phyloP scores from a whole-genome alignment of 768 basidiomycete genomes.

The Amanita molliuscula region DNA sequence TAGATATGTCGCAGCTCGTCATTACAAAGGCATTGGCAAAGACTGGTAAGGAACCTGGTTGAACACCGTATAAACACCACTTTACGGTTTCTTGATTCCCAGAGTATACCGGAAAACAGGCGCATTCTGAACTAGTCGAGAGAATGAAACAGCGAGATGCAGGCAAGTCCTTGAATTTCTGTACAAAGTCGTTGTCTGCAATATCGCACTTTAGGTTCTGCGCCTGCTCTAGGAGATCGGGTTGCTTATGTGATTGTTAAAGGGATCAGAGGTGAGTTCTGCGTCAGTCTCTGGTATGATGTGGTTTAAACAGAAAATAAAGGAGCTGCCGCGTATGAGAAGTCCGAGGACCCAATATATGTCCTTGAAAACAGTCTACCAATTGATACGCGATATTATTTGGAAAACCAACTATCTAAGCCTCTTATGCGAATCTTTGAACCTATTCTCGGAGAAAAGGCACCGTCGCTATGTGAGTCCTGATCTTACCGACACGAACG shows the following conservation, averaged over 20 bases:
- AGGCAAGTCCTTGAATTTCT: slow-evolving; percentile 24
- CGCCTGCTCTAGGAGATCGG: slow-evolving; percentile 95
- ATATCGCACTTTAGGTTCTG: slow-evolving; percentile 52
- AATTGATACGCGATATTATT: slow-evolving; percentile 95
- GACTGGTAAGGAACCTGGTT: slow-evolving; percentile 38
- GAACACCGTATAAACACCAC: not conserved
- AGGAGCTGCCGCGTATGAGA: slow-evolving; percentile 97
- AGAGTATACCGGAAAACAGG: slow-evolving; percentile 95
- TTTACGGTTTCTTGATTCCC: slow-evolving; percentile 1
- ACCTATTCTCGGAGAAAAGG: slow-evolving; percentile 91
- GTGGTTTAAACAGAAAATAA: not conserved
- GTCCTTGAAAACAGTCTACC: slow-evolving; percentile 97
- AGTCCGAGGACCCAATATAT: slow-evolving; percentile 96
- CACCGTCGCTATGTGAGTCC: slow-evolving; percentile 64
- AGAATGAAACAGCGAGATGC: slow-evolving; percentile 96
- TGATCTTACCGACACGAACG: slow-evolving; percentile 4
- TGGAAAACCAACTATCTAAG: slow-evolving; percentile 96
- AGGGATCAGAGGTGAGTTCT: not conserved
- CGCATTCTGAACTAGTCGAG: slow-evolving; percentile 91
- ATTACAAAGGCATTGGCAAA: slow-evolving; percentile 97
- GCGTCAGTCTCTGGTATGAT: not conserved
- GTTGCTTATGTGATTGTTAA: slow-evolving; percentile 59
- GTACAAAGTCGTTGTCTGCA: not conserved
- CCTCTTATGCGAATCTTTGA: slow-evolving; percentile 97
- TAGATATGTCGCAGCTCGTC: slow-evolving; percentile 98